Conservation (phyloP, 208 protist species). For the Crithidia acanthocephali region DNA sequence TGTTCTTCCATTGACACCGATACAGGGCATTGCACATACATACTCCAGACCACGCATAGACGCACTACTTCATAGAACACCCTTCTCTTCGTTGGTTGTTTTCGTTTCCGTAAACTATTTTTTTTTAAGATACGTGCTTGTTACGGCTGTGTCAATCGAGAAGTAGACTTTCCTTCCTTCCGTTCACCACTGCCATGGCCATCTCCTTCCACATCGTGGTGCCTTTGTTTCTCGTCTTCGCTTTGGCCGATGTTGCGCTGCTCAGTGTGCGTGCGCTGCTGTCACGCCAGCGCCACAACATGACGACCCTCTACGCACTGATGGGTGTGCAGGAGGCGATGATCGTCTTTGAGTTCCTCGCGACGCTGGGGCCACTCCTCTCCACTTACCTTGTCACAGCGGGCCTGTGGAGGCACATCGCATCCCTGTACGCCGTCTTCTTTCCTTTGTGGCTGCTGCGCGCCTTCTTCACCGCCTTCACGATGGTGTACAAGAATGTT, state of each 20-base stretch:
- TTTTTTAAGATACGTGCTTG: no score
- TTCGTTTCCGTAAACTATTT: no score
- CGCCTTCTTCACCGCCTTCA: slow-evolving; percentile 46
- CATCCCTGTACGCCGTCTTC: slow-evolving; percentile 23
- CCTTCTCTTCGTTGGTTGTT: no score
- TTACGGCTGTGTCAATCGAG: no score
- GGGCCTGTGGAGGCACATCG: slow-evolving; percentile 33
- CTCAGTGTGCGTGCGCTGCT: slow-evolving; percentile 43
- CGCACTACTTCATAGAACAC: no score
- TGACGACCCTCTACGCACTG: slow-evolving; percentile 32
- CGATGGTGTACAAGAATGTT: slow-evolving; percentile 52
- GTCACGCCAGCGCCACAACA: slow-evolving; percentile 15
- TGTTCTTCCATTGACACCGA: no score
- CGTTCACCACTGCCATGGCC: slow-evolving; percentile 17
- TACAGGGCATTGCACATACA: no score
- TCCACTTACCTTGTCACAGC: slow-evolving; percentile 48
- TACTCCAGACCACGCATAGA: no score
- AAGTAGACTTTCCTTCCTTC: slow-evolving; percentile 6
- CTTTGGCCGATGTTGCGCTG: slow-evolving; percentile 42
- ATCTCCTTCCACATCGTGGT: slow-evolving; percentile 27
- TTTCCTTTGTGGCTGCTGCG: slow-evolving; percentile 42
- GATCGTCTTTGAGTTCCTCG: slow-evolving; percentile 39
- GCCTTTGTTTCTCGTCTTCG: slow-evolving; percentile 21
- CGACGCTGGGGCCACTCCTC: slow-evolving; percentile 32
- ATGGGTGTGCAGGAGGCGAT: slow-evolving; percentile 53